Base-by-base conservation (phyloP, 176 grass and related monocot species). In the Oryza punctata region DNA sequence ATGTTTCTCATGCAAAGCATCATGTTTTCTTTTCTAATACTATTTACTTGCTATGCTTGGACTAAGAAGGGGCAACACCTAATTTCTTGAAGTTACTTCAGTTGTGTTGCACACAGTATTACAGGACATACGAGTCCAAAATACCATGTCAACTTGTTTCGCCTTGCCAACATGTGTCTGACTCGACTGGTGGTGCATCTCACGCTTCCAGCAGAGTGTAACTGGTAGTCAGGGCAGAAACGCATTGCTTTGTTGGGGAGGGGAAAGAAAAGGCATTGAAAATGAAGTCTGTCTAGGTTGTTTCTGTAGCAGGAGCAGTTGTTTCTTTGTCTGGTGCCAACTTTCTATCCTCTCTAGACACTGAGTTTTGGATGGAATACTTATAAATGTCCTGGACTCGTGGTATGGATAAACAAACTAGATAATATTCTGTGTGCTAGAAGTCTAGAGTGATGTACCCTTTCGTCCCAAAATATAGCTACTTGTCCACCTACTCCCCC, bases 11-110 rank as follows among this genome's bases (percentile, higher is more conserved):
- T 57, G 18, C 24, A 72, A 15, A 66, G 14, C 2, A 19, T 65
- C 80, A 41, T 89, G 65, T 65, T 25, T 59, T 2, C 47, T 40
- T 43, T 85, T 29, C 18, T 49, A 83, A 72, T 30, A 29, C 76
- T 76, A 1, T 80, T 70, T 7, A 67, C 23, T 16, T 66, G 21
- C 15, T 52, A 52, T 32, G 45, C 21, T 57, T 67, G 15, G 13
- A 14, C 28, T 65, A 12, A 70, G 33, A 47, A 38, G 24, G 32
- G 37, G 66, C 19, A 71, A 52, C 29, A 41, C 40, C 50, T 64
- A 18, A 30, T 77, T 70, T 77, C 26, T 27, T 64, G 24, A 14
- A 70, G 24, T 18, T 47, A 80, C 50, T 28, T 71, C 27, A 73
- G 59, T 27, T 79, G 68, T 64, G n/a, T 89, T 65, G 10, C 71